phyloP scores from a whole-genome alignment of 176 grass and related monocot species.

The Neostapfia colusana region DNA sequence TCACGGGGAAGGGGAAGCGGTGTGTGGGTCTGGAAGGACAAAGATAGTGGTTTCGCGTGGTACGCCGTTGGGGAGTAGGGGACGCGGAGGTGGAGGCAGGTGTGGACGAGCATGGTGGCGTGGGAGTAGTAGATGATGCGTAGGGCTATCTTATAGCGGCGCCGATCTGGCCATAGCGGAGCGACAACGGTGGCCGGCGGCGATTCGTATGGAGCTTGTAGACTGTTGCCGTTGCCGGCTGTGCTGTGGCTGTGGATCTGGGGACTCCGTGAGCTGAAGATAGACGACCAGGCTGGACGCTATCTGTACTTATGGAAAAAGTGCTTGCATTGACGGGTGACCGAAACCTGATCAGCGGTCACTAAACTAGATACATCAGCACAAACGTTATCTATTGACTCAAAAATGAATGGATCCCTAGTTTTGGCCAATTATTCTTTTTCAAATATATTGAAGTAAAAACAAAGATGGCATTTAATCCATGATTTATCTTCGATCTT shows the following conservation, averaged over 20 bases:
- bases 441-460: too few relatives aligned
- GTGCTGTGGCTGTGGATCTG: not conserved
- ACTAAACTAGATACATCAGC: too few relatives aligned
- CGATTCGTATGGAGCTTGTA: not conserved
- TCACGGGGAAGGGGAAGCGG: not conserved
- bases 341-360: too few relatives aligned
- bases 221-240: not conserved
- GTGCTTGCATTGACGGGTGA: too few relatives aligned
- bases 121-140: not conserved
- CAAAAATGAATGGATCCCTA: too few relatives aligned
- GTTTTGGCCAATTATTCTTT: too few relatives aligned
- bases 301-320: too few relatives aligned
- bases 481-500: too few relatives aligned
- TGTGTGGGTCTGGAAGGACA: not conserved
- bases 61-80: not conserved
- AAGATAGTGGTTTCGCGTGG: not conserved
- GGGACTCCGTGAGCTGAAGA: not conserved
- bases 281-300: not conserved
- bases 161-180: not conserved
- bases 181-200: not conserved
- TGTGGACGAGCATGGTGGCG: slow-evolving; percentile 9
- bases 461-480: too few relatives aligned
- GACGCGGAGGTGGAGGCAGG: not conserved
- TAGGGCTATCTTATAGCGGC: not conserved
- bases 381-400: too few relatives aligned